Evolutionary conservation across 257 asterid genomes (phyloP).

Genomic region (Handroanthus guayacan): DNA sequence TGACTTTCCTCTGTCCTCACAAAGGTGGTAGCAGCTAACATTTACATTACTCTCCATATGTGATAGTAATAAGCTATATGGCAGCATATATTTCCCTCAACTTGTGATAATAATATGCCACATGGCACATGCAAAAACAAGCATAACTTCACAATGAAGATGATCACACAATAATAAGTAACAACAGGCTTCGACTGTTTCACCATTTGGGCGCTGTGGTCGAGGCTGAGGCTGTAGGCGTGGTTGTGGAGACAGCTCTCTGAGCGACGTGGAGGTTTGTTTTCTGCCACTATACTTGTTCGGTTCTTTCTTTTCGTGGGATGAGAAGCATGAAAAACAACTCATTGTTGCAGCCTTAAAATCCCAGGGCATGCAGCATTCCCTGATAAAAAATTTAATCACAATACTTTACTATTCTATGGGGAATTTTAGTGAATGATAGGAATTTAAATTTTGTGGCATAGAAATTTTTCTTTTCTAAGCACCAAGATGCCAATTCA

Average conservation of each 20-base stretch:
- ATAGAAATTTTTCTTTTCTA: neutral
- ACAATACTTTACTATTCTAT: neutral
- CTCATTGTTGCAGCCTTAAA: slow-evolving; percentile 56
- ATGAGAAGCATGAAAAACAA: slow-evolving; percentile 82
- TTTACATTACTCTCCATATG: neutral
- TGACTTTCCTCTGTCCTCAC: neutral
- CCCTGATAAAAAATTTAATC: slow-evolving; percentile 31
- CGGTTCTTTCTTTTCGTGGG: slow-evolving; percentile 51
- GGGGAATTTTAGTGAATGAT: neutral
- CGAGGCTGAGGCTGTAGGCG: slow-evolving; percentile 39
- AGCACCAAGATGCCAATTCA: neutral
- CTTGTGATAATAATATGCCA: neutral
- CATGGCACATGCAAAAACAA: neutral
- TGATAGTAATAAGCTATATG: neutral
- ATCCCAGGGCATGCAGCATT: slow-evolving; percentile 40
- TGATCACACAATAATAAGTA: neutral
- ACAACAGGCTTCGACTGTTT: neutral
- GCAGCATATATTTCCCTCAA: neutral
- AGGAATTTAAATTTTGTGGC: neutral
- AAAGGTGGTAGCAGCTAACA: neutral
- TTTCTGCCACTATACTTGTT: slow-evolving; percentile 40
- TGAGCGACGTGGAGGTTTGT: slow-evolving; percentile 40
- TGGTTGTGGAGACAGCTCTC: slow-evolving; percentile 47
- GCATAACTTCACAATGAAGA: neutral
- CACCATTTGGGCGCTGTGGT: slow-evolving; percentile 49